Conservation (phyloP, 805 yeast species). For the Tetrapisispora fleetii region DNA sequence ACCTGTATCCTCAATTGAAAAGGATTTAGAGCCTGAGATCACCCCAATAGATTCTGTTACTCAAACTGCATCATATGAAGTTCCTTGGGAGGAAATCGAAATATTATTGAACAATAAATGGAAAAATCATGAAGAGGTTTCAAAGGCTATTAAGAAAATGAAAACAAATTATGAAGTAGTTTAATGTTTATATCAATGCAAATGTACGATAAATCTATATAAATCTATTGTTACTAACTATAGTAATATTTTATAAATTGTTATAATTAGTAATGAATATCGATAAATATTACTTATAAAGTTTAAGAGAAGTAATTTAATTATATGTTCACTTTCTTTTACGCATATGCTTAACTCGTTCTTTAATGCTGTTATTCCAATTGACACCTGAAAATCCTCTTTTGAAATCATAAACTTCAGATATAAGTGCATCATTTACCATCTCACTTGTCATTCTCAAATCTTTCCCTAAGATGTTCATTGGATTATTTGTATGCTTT, state of each 20-base stretch:
- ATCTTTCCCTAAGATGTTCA: conserved; percentile 1
- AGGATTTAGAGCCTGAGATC: conserved; percentile 2
- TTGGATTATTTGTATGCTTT: not conserved
- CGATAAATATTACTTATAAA: too few species aligned
- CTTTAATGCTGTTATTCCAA: conserved; percentile 53
- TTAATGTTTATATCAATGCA: conserved; percentile 9
- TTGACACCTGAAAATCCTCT: conserved; percentile 41
- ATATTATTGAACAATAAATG: conserved; percentile 28
- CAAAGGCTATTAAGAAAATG: conserved; percentile 27
- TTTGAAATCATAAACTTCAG: conserved; percentile 36
- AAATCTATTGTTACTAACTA: not conserved
- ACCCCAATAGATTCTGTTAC: conserved; percentile 1
- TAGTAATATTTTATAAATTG: not conserved
- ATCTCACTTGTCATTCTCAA: conserved; percentile 16
- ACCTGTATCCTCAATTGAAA: conserved; percentile 3
- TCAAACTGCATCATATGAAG: not conserved
- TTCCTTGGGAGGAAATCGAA: conserved; percentile 40
- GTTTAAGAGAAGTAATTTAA: not conserved
- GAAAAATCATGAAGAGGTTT: conserved; percentile 24
- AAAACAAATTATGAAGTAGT: conserved; percentile 34
- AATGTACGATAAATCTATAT: not conserved
- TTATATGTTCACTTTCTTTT: conserved; percentile 15
- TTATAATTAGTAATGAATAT: not conserved
- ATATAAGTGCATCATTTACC: conserved; percentile 28
- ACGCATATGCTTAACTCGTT: conserved; percentile 39